phyloP scores from a whole-genome alignment of 257 asterid genomes.

The Jaltomata sinuosa region DNA sequence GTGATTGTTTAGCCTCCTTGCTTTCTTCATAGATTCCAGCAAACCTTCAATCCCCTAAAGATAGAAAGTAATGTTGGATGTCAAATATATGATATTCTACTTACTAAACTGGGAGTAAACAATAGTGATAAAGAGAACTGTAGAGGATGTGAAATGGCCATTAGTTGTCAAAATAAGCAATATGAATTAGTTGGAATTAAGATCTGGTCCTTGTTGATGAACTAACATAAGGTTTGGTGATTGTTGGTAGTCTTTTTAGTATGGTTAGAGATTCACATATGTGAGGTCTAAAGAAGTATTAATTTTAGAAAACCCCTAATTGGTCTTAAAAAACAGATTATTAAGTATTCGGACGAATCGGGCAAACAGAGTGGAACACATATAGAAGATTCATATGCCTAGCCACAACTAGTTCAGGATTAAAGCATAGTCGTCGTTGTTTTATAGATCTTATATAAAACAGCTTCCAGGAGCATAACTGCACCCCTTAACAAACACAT shows the following conservation, averaged over 20 bases:
- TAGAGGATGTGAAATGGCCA: neutral
- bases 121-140: neutral
- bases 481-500: neutral
- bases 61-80: neutral
- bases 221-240: neutral
- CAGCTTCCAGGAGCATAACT: neutral
- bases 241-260: neutral
- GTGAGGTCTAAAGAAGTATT: neutral
- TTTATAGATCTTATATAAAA: neutral
- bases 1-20: constrained; percentile 75
- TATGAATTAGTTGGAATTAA: neutral
- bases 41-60: constrained; percentile 50
- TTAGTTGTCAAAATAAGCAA: neutral
- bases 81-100: neutral
- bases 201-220: neutral
- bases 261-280: neutral
- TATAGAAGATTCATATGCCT: neutral
- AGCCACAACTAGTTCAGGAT: neutral
- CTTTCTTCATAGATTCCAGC: constrained; percentile 90
- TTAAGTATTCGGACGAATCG: neutral
- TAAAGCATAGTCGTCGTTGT: neutral
- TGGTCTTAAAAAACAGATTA: neutral
- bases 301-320: neutral
- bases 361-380: neutral
- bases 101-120: neutral